phyloP scores from a whole-genome alignment of 2,329 filamentous ascomycete species.

The Volutella citrinella region DNA sequence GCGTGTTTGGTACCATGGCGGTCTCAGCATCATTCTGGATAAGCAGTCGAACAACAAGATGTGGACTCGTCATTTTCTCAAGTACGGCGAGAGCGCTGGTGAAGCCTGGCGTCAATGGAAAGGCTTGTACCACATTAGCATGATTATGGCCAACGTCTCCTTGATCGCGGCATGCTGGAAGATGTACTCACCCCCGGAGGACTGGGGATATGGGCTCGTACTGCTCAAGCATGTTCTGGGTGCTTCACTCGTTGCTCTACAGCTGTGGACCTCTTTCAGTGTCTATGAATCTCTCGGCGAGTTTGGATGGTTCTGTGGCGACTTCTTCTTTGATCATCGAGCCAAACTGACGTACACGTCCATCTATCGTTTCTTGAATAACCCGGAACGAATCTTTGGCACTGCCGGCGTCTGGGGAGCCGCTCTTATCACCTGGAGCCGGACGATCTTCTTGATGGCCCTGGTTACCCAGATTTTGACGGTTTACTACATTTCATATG shows the following conservation, averaged over 20 bases:
- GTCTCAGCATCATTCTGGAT: constrained; percentile 80
- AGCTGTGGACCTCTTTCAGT: constrained; percentile 88
- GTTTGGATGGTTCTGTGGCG: constrained; percentile 98
- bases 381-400: constrained; percentile 90
- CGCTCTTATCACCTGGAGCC: constrained; percentile 88
- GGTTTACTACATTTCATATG: constrained; percentile 83
- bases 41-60: constrained; percentile 85
- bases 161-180: constrained; percentile 94
- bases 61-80: constrained; percentile 97
- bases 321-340: constrained; percentile 93
- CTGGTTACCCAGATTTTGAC: constrained; percentile 82
- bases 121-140: constrained; percentile 88
- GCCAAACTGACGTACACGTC: constrained; percentile 92
- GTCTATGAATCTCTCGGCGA: constrained; percentile 95
- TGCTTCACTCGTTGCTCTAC: constrained; percentile 73
- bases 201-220: constrained; percentile 85
- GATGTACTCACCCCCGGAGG: constrained; percentile 82
- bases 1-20: constrained; percentile 89
- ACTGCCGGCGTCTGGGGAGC: constrained; percentile 95
- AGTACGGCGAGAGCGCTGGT: constrained; percentile 84
- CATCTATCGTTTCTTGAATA: constrained; percentile 98
- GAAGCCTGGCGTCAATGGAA: constrained; percentile 99
- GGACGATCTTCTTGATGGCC: constrained; percentile 81
- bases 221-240: constrained; percentile 86
- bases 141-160: constrained; percentile 83